Percentiles rank a stretch among this genome's conserved stretches.
These are phyloP conservation scores for Podospora australis DNA, from an alignment of 495 filamentous ascomycete species.

Conservation along the genomic window DNA sequence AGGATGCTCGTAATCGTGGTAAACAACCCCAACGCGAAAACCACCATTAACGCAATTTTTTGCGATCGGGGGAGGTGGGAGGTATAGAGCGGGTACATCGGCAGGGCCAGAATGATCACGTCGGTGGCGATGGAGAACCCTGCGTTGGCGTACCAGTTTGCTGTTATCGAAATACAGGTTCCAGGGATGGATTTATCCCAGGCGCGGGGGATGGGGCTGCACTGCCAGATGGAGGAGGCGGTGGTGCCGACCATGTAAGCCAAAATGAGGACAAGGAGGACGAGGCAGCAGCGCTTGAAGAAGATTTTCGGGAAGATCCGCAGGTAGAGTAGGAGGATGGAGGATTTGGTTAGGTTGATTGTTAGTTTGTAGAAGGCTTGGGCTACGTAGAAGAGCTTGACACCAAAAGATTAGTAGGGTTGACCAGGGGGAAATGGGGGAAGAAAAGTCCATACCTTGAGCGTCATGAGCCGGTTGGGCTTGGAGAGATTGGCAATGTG, in stretches of 20 bases:
- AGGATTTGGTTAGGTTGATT: conserved; percentile 26
- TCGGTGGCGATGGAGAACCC: conserved; percentile 24
- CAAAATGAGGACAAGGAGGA: conserved; percentile 18
- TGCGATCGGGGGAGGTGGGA: conserved; percentile 26
- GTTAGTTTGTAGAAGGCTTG: conserved; percentile 27
- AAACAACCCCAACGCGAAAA: conserved; percentile 34
- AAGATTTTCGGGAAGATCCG: conserved; percentile 22
- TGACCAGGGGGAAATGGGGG: background rate
- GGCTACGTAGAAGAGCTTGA: conserved; percentile 23
- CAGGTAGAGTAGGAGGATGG: conserved; percentile 29
- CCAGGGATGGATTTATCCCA: conserved; percentile 27
- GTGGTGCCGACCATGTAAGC: conserved; percentile 22
- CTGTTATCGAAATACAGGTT: conserved; percentile 22
- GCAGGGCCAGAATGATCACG: conserved; percentile 27
- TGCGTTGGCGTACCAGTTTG: conserved; percentile 24
- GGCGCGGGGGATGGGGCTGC: conserved; percentile 20
- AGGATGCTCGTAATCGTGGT: conserved; percentile 18
- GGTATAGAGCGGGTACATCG: conserved; percentile 28
- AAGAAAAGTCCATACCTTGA: conserved; percentile 25
- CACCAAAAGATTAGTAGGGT: conserved; percentile 2
- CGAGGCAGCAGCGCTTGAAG: conserved; percentile 17
- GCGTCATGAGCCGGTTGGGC: conserved; percentile 19
- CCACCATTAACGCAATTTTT: conserved; percentile 29
- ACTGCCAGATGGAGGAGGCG: conserved; percentile 24
- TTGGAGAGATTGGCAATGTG: conserved; percentile 24